Conservation (phyloP, 768 basidiomycete genomes). For the Plicaturopsis crispa region DNA sequence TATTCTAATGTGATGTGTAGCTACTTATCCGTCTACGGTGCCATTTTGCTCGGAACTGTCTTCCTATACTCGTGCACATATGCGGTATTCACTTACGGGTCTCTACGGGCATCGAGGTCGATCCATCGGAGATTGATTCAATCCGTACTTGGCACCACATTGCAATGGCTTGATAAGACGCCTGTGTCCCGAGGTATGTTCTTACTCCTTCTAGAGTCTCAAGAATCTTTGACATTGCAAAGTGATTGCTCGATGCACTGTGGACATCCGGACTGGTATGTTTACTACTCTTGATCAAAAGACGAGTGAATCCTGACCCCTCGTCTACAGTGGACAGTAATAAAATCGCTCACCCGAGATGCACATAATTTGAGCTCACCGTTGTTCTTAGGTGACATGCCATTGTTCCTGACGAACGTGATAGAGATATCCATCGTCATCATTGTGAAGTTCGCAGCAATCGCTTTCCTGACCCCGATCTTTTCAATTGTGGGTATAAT, state of each 20-base stretch:
- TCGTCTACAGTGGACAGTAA: too few species aligned
- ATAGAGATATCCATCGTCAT: constrained; percentile 31
- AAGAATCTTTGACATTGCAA: too few species aligned
- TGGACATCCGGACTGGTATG: constrained; percentile 42
- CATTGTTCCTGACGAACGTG: background rate
- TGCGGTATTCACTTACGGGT: constrained; percentile 21
- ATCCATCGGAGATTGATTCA: constrained; percentile 28
- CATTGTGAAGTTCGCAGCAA: too few species aligned
- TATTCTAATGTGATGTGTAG: constrained; percentile 12
- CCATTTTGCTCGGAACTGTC: constrained; percentile 16
- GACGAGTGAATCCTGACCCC: too few species aligned
- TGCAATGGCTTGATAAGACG: constrained; percentile 41
- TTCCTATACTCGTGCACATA: constrained; percentile 17
- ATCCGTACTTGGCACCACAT: constrained; percentile 30
- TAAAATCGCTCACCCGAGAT: too few species aligned
- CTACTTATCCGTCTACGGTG: constrained; percentile 26
- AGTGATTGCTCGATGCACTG: constrained; percentile 40
- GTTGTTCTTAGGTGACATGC: constrained; percentile 3
- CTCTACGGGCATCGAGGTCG: constrained; percentile 25
- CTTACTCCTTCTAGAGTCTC: too few species aligned
- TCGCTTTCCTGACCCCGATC: too few species aligned
- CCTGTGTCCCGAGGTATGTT: too few species aligned
- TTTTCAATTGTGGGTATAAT: constrained; percentile 27
- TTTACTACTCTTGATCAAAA: too few species aligned
- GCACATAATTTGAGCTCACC: constrained; percentile 3